Percentiles rank a stretch among this genome's conserved stretches.
phyloP scores from a whole-genome alignment of 1,284 basidiomycete genomes.

The Ganoderma lingzhi region DNA sequence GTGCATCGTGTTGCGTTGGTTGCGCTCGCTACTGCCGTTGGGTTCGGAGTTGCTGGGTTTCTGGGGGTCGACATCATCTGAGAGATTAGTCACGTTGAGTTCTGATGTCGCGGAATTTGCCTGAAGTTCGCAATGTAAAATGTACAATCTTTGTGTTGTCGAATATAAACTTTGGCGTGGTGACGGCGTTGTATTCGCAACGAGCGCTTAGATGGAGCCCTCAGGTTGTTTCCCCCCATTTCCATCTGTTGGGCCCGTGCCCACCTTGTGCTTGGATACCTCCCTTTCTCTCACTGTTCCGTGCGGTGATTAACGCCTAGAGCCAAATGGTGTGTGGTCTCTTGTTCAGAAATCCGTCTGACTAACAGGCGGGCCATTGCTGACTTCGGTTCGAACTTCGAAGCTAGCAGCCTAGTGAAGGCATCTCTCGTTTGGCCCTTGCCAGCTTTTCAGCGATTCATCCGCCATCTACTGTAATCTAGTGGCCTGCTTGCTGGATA shows the following conservation, averaged over 20 bases:
- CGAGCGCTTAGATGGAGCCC: neutral
- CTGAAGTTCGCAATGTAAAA: neutral
- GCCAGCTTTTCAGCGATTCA: neutral
- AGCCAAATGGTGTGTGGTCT: neutral
- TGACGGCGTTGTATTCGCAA: neutral
- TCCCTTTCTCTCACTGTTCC: neutral
- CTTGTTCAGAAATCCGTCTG: neutral
- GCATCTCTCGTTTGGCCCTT: neutral
- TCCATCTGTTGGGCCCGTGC: neutral
- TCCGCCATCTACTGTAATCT: neutral
- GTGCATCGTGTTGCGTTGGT: conserved; percentile 36
- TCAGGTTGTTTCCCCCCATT: neutral
- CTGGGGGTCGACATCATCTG: conserved; percentile 36
- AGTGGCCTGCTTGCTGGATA: neutral
- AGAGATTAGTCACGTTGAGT: neutral
- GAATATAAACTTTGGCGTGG: neutral
- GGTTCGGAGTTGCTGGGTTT: conserved; percentile 36
- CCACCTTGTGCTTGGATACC: neutral
- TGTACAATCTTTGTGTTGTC: neutral
- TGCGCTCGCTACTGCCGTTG: conserved; percentile 36
- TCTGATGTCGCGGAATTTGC: neutral
- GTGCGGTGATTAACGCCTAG: neutral
- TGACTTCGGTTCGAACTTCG: neutral
- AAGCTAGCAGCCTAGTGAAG: neutral
- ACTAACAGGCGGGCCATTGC: neutral